Percentiles rank a stretch among this genome's conserved stretches.
phyloP scores from a whole-genome alignment of 1,284 basidiomycete genomes.

The Ustilago xerochloae region DNA sequence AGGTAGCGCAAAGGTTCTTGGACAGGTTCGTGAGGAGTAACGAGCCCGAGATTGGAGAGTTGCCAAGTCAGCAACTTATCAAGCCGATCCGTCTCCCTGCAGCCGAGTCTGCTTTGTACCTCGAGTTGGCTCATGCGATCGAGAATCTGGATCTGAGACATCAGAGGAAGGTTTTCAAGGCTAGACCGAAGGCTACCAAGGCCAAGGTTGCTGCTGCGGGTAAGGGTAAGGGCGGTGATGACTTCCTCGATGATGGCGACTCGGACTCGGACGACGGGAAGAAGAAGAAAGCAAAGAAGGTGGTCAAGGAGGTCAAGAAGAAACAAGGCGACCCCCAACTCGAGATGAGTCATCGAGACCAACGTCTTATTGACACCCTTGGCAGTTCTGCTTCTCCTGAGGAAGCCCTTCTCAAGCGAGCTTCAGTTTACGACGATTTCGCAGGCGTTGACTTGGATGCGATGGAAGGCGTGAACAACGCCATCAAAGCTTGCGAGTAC shows the following conservation, averaged over 20 bases:
- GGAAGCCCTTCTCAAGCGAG: slow-evolving; percentile 69
- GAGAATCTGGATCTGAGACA: slow-evolving; percentile 83
- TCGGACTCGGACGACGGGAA: slow-evolving; percentile 19
- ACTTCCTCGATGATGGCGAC: slow-evolving; percentile 27
- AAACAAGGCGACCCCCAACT: slow-evolving; percentile 42
- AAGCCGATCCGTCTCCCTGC: slow-evolving; percentile 82
- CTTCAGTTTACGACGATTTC: slow-evolving; percentile 51
- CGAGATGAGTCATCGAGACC: slow-evolving; percentile 77
- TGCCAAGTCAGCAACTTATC: slow-evolving; percentile 79
- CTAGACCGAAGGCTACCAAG: slow-evolving; percentile 25
- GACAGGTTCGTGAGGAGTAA: slow-evolving; percentile 74
- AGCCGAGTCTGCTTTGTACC: slow-evolving; percentile 91
- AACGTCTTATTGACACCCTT: slow-evolving; percentile 83
- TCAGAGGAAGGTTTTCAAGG: slow-evolving; percentile 53
- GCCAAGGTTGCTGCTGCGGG: slow-evolving; percentile 15
- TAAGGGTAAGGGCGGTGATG: slow-evolving; percentile 4
- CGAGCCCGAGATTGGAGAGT: slow-evolving; percentile 95
- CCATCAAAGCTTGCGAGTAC: slow-evolving; percentile 89
- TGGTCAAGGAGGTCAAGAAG: slow-evolving; percentile 30
- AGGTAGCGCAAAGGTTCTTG: slow-evolving; percentile 81
- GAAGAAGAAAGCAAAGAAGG: slow-evolving; percentile 35
- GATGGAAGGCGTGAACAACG: slow-evolving; percentile 64
- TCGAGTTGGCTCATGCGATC: slow-evolving; percentile 93
- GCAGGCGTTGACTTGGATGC: slow-evolving; percentile 44
- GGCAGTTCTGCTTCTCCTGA: slow-evolving; percentile 79